Conservation (phyloP, 805 yeast genomes). For the Saccharomycopsis oosterbeekiorum region DNA sequence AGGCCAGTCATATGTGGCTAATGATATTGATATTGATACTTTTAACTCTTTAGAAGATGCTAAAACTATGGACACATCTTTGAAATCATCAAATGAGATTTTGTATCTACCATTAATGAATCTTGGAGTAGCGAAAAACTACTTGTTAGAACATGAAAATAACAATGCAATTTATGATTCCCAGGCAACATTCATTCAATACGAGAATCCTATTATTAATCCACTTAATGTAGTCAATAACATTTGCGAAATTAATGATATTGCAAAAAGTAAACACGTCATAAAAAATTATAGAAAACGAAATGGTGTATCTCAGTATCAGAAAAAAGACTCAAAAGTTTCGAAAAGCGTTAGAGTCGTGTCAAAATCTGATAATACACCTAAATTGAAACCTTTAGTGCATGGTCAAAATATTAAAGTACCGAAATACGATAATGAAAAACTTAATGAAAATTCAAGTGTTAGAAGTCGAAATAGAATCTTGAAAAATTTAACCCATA, state of each 20-base stretch:
- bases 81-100: background rate
- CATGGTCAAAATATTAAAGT: background rate
- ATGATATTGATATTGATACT: background rate
- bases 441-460: background rate
- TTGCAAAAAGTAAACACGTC: background rate
- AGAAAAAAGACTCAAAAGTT: background rate
- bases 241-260: background rate
- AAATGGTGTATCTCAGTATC: background rate
- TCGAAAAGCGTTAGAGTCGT: background rate
- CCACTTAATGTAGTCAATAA: background rate
- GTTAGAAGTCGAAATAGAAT: background rate
- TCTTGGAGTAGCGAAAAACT: background rate
- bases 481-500: background rate
- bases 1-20: background rate
- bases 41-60: background rate
- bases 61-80: background rate
- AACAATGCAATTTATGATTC: background rate
- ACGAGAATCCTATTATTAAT: background rate
- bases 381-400: background rate
- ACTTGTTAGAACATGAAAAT: background rate
- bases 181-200: background rate
- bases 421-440: background rate
- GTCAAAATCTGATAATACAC: background rate
- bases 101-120: background rate
- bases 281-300: background rate